phyloP scores from a whole-genome alignment of 805 yeast species.

The Suhomyces xylopsoci region DNA sequence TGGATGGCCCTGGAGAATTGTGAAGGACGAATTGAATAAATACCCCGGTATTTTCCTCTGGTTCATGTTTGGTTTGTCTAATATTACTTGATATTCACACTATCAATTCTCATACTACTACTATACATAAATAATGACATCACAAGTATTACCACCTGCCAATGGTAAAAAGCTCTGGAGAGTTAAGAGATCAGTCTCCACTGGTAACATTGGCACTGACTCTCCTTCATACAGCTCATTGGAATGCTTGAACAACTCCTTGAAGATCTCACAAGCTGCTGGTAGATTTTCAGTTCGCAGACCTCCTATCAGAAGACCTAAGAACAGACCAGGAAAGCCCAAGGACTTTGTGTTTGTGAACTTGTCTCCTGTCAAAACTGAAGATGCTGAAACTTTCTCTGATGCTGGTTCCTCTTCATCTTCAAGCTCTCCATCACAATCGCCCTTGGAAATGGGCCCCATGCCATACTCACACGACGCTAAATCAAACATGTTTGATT shows the following conservation, averaged over 20 bases:
- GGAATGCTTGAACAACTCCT: conserved; percentile 43
- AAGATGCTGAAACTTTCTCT: conserved; percentile 6
- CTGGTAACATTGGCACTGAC: conserved; percentile 10
- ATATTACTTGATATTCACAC: not conserved
- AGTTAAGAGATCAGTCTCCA: conserved; percentile 27
- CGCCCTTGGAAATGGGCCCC: conserved; percentile 3
- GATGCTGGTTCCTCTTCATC: conserved; percentile 4
- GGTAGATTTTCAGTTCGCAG: conserved; percentile 32
- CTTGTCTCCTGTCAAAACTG: conserved; percentile 35
- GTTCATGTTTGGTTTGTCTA: not conserved
- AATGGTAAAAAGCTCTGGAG: conserved; percentile 47
- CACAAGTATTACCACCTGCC: conserved; percentile 34
- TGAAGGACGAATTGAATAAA: conserved; percentile 2
- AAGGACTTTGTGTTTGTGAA: conserved; percentile 46
- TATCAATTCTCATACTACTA: conserved; percentile 1
- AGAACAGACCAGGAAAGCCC: conserved; percentile 43
- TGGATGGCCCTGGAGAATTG: not conserved
- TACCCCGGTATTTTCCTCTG: conserved; percentile 1
- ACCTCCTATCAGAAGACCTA: conserved; percentile 43
- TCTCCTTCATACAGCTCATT: conserved; percentile 19
- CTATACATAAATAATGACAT: not conserved
- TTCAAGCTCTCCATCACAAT: conserved; percentile 5
- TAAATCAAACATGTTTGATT: conserved; percentile 10
- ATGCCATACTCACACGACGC: not conserved
- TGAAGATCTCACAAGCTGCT: conserved; percentile 40